These are phyloP conservation scores for Ogataea trehalophila DNA, from an alignment of 805 yeast species.

Conservation along the genomic window DNA sequence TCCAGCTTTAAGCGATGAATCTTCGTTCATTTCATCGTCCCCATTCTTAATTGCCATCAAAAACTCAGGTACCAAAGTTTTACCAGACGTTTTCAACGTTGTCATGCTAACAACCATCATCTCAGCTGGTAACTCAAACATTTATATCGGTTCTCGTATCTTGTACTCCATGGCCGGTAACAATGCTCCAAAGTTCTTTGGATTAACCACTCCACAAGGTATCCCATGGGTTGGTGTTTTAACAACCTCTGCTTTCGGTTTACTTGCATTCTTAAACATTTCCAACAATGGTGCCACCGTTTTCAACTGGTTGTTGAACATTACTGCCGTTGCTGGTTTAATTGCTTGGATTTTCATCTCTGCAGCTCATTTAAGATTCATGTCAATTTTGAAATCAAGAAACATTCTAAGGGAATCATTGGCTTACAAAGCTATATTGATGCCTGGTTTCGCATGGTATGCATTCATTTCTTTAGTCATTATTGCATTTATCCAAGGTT, in stretches of 20 bases:
- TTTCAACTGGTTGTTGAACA: slow-evolving; percentile 68
- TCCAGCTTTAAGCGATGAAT: slow-evolving; percentile 36
- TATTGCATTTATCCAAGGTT: slow-evolving; percentile 71
- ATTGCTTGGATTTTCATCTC: slow-evolving; percentile 69
- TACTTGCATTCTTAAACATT: slow-evolving; percentile 56
- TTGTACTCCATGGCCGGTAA: slow-evolving; percentile 61
- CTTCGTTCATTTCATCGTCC: slow-evolving; percentile 47
- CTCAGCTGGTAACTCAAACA: slow-evolving; percentile 77
- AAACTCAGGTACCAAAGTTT: slow-evolving; percentile 59
- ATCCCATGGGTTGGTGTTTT: slow-evolving; percentile 58
- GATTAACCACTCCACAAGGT: slow-evolving; percentile 47
- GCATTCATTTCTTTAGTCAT: slow-evolving; percentile 49
- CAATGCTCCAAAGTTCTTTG: slow-evolving; percentile 52
- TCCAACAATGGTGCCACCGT: slow-evolving; percentile 51
- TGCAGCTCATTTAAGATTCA: slow-evolving; percentile 63
- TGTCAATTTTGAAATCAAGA: slow-evolving; percentile 56
- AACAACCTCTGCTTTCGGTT: slow-evolving; percentile 56
- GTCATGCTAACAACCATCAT: slow-evolving; percentile 61
- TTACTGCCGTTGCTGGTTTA: slow-evolving; percentile 73
- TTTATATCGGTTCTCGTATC: slow-evolving; percentile 67
- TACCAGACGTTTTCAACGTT: slow-evolving; percentile 70
- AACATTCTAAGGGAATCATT: slow-evolving; percentile 62
- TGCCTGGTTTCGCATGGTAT: slow-evolving; percentile 67
- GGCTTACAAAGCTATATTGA: slow-evolving; percentile 69
- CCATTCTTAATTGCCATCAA: slow-evolving; percentile 71